Evolutionary conservation across 208 protist genomes (phyloP).

Genomic region (Leishmania major): DNA sequence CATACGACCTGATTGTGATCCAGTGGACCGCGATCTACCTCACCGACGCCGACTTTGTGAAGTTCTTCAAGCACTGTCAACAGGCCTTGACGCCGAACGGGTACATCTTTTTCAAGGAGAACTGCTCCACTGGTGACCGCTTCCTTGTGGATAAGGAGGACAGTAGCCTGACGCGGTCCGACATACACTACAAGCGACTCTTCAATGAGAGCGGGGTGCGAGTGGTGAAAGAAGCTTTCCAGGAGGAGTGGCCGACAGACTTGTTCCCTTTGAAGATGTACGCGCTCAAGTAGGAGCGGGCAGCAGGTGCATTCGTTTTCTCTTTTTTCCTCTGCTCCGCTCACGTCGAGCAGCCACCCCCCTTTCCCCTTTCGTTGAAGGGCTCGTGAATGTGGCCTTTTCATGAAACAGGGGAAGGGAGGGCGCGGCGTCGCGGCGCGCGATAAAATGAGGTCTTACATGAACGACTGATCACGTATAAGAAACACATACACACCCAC

Average conservation of each 20-base stretch:
- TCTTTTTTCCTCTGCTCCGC: conserved; percentile 1
- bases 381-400: neutral
- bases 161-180: conserved; percentile 87
- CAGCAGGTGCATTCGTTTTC: neutral
- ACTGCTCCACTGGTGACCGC: conserved; percentile 45
- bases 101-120: conserved; percentile 95
- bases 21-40: conserved; percentile 95
- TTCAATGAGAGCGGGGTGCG: conserved; percentile 71
- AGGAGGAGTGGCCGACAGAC: conserved; percentile 79
- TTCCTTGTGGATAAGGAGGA: conserved; percentile 92
- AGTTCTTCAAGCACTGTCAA: conserved; percentile 81
- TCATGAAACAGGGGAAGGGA: neutral
- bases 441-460: neutral
- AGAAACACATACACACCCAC: neutral
- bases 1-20: conserved; percentile 92
- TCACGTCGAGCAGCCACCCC: neutral
- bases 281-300: conserved; percentile 57
- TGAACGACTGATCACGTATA: neutral
- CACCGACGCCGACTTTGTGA: conserved; percentile 91
- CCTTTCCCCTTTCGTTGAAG: neutral
- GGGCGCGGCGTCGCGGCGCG: neutral
- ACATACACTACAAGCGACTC: conserved; percentile 85
- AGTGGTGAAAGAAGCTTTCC: conserved; percentile 65
- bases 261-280: conserved; percentile 92
- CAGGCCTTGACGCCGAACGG: conserved; percentile 72